Evolutionary conservation across 371 early-diverging fungal species (phyloP).

Genomic region (Coemansia sp.): DNA sequence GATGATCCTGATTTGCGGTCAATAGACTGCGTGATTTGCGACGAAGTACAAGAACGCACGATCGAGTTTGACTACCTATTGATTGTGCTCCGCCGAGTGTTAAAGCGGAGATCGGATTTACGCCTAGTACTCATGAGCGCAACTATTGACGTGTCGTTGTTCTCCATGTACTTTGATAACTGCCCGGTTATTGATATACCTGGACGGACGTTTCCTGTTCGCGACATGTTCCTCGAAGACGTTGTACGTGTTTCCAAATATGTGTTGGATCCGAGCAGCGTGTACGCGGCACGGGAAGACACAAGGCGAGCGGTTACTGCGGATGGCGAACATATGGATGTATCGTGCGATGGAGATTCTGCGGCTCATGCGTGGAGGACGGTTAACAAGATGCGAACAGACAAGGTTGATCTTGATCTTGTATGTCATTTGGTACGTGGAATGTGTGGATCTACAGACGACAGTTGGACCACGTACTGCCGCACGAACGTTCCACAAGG

Average conservation of each 20-base stretch:
- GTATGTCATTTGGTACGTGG: conserved; percentile 19
- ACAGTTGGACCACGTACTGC: background rate
- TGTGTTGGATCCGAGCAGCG: conserved; percentile 24
- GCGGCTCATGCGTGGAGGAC: conserved; percentile 2
- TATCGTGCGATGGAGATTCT: background rate
- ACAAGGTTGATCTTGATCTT: conserved; percentile 35
- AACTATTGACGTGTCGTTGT: conserved; percentile 67
- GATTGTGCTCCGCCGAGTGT: conserved; percentile 60
- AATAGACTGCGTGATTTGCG: conserved; percentile 72
- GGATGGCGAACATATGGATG: background rate
- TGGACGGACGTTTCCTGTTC: conserved; percentile 80
- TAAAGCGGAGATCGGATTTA: conserved; percentile 58
- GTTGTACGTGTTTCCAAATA: conserved; percentile 54
- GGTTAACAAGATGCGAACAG: conserved; percentile 16
- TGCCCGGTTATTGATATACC: conserved; percentile 73
- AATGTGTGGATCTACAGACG: background rate
- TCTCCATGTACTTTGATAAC: conserved; percentile 66
- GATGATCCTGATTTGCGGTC: conserved; percentile 64
- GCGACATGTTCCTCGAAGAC: conserved; percentile 70
- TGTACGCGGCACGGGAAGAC: conserved; percentile 7
- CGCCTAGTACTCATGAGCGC: conserved; percentile 82
- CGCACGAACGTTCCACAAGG: conserved; percentile 10
- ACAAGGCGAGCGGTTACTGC: background rate
- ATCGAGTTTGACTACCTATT: conserved; percentile 56
- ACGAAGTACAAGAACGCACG: conserved; percentile 79